phyloP scores from a whole-genome alignment of 169 alveolate genomes.

The Plasmodium malariae region DNA sequence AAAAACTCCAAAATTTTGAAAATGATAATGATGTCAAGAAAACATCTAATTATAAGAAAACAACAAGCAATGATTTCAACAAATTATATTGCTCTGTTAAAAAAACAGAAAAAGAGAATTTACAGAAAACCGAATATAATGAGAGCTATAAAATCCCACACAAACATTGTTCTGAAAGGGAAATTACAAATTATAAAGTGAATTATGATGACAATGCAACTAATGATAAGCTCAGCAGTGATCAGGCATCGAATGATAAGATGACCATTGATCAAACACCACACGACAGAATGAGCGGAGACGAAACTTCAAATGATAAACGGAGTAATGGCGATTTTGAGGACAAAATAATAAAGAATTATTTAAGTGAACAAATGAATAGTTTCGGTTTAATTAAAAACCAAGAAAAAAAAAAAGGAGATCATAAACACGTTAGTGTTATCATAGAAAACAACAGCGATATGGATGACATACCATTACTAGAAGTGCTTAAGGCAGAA shows the following conservation, averaged over 20 bases:
- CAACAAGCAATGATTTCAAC: not conserved
- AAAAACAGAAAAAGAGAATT: not conserved
- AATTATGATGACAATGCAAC: no score
- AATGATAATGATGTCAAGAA: not conserved
- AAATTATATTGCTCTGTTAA: no score
- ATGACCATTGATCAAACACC: no score
- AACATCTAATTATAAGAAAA: not conserved
- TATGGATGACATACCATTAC: constrained; percentile 26
- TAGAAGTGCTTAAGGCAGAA: not conserved
- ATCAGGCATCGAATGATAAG: no score
- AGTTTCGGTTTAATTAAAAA: not conserved
- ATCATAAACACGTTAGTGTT: not conserved
- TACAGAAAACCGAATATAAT: not conserved
- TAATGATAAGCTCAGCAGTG: no score
- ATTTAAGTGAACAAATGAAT: constrained; percentile 39
- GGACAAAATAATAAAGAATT: constrained; percentile 45
- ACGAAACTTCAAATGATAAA: not conserved
- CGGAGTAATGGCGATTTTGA: not conserved
- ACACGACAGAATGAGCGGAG: not conserved
- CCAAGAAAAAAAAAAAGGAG: not conserved
- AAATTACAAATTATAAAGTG: not conserved
- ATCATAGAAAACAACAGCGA: constrained; percentile 15
- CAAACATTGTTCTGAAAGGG: not conserved
- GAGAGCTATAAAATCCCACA: not conserved
- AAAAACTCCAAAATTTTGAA: not conserved